Conservation (phyloP, 805 yeast genomes). For the Debaryomyces castellii region DNA sequence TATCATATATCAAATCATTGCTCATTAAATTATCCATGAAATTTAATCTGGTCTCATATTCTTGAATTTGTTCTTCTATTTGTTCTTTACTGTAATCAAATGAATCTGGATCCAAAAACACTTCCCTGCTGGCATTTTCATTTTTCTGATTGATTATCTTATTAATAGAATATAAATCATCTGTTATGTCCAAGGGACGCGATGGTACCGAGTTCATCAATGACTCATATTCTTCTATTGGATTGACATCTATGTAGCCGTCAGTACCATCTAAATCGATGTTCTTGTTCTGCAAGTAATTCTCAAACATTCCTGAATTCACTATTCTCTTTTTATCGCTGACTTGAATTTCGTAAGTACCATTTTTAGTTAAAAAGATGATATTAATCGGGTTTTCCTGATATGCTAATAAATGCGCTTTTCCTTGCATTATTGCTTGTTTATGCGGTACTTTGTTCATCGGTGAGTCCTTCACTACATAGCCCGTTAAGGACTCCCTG, state of each 20-base stretch:
- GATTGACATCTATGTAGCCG: constrained; percentile 24
- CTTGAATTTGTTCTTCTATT: constrained; percentile 24
- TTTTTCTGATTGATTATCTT: constrained; percentile 18
- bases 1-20: constrained; percentile 11
- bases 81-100: constrained; percentile 24
- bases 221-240: constrained; percentile 25
- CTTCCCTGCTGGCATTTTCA: constrained; percentile 19
- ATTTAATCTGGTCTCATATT: constrained; percentile 16
- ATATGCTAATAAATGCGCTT: constrained; percentile 38
- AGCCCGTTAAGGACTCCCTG: constrained; percentile 39
- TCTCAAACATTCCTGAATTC: constrained; percentile 33
- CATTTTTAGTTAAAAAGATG: constrained; percentile 37
- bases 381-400: constrained; percentile 40
- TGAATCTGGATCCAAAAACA: constrained; percentile 20
- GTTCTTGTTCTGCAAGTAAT: constrained; percentile 22
- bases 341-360: constrained; percentile 33
- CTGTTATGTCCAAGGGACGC: constrained; percentile 18
- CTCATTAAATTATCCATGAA: constrained; percentile 11
- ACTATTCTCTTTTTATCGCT: constrained; percentile 26
- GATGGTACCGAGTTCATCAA: constrained; percentile 22
- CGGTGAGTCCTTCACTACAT: constrained; percentile 29
- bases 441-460: constrained; percentile 31
- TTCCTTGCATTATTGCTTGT: constrained; percentile 40
- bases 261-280: constrained; percentile 14
- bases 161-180: constrained; percentile 25